Conservation (phyloP, 2,329 filamentous ascomycete genomes). For the Coleophoma eucalyptorum region DNA sequence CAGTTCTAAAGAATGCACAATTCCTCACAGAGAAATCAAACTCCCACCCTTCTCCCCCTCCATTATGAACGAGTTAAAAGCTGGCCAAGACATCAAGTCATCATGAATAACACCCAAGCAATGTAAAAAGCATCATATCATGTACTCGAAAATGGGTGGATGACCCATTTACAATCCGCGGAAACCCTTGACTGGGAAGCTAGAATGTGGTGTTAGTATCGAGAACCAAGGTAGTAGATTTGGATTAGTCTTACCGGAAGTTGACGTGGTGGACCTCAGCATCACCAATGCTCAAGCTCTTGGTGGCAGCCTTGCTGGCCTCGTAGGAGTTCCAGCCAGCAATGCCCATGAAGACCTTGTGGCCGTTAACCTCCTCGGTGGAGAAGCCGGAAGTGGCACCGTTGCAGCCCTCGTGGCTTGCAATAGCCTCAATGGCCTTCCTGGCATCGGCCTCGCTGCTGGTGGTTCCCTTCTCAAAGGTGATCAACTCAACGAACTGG, state of each 20-base stretch:
- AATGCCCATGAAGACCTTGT: conserved; percentile 19
- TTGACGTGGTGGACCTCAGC: conserved; percentile 21
- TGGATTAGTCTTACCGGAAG: conserved; percentile 10
- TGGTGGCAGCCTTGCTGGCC: conserved; percentile 16
- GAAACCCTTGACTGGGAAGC: conserved; percentile 25
- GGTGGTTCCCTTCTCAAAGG: conserved; percentile 37
- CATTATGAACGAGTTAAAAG: too few relatives aligned
- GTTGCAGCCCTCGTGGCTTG: conserved; percentile 18
- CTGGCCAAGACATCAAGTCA: too few relatives aligned
- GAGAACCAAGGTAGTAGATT: not conserved
- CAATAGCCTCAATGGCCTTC: conserved; percentile 15
- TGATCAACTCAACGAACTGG: conserved; percentile 32
- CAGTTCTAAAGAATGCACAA: too few relatives aligned
- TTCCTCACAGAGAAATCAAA: too few relatives aligned
- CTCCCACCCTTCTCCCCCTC: too few relatives aligned
- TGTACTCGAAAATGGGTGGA: too few relatives aligned
- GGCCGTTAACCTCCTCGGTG: conserved; percentile 10
- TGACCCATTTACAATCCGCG: conserved; percentile 5
- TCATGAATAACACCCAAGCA: too few relatives aligned
- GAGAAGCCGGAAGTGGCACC: conserved; percentile 20
- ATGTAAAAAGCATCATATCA: not conserved
- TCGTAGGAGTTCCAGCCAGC: conserved; percentile 22
- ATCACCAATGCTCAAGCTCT: conserved; percentile 9
- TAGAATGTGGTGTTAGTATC: not conserved
- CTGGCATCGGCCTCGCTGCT: conserved; percentile 29